Base-by-base conservation (phyloP, 768 basidiomycete species). In the Lenzites betulinus region DNA sequence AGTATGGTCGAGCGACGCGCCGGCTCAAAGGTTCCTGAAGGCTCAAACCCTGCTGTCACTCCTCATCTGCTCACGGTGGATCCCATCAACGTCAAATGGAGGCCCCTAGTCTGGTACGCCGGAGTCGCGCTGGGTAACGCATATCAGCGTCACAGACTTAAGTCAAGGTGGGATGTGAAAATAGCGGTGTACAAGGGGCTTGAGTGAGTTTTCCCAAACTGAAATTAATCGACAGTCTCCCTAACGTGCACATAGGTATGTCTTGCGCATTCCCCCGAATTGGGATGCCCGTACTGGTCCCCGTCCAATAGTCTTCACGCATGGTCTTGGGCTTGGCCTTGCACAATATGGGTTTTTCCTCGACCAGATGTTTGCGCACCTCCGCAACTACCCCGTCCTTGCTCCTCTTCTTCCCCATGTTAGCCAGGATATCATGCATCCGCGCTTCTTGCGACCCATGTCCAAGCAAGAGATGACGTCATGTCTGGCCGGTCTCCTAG, bases 281-380 rank as follows among this genome's bases (percentile, higher is more conserved):
- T 94, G 92, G 92, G 77, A 86, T 46, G 73, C 83, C 2, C 70
- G 71, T 18, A 78, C 70, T 41, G 86, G 83, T 25, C 80, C 79
- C 30, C 81, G 84, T 42, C 95, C 95, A 0, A 74, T 95, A 38
- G 81, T 97, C 16, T 93, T 95, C 69, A 72, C 93, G 38, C 94
- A 97, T 68, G 95, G 95, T 3, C 83, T 98, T 1, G 95, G 95
- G 11, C 80, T 95, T 50, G 94, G 94, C 3, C 73, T 92, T 12
- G 67, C 86, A 20, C 89, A 91, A 67, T 92, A 95, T 69, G 75
- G 81, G 42, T 63, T 76, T n/a, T 74, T 90, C 60, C 75, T 95
- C 54, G 73, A 75, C 12, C 76, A 87, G 63, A 77, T 95, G 20
- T 72, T 89, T 42, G 74, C 76, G 38, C 69, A 75, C 4, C 79